Evolutionary conservation across 768 basidiomycete genomes (phyloP).

Genomic region (Boletus tomentosulus): DNA sequence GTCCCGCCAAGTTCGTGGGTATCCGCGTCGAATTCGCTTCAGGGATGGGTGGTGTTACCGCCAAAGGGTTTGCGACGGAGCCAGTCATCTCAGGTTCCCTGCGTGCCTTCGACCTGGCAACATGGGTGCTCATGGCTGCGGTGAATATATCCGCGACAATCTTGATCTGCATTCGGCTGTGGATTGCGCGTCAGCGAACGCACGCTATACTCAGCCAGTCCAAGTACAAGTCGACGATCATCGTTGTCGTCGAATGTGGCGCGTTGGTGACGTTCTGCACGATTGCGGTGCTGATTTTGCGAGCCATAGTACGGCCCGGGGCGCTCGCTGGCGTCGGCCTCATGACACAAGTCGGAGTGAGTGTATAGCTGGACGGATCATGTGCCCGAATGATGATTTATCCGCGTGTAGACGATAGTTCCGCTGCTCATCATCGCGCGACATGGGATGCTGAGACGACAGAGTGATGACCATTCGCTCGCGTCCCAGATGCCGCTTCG

Average conservation of each 20-base stretch:
- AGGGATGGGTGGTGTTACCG: slow-evolving; percentile 11
- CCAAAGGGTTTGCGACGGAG: slow-evolving; percentile 6
- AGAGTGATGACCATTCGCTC: not conserved
- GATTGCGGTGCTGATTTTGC: slow-evolving; percentile 12
- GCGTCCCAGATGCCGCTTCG: slow-evolving; percentile 14
- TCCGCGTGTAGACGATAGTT: slow-evolving; percentile 5
- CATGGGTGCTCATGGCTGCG: slow-evolving; percentile 14
- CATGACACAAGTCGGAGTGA: slow-evolving; percentile 18
- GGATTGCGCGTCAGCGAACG: slow-evolving; percentile 5
- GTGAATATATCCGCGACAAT: slow-evolving; percentile 17
- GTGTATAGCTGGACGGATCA: not conserved
- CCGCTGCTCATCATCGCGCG: slow-evolving; percentile 19
- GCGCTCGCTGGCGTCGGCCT: slow-evolving; percentile 17
- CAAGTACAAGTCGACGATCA: slow-evolving; percentile 15
- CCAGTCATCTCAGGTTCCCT: not conserved
- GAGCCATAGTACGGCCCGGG: not conserved
- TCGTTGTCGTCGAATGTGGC: slow-evolving; percentile 22
- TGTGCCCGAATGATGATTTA: not conserved
- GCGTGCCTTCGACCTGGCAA: slow-evolving; percentile 7
- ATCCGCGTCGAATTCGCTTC: not conserved
- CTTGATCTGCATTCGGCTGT: slow-evolving; percentile 15
- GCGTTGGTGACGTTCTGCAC: slow-evolving; percentile 16
- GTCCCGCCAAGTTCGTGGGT: not conserved
- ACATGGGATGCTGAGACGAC: slow-evolving; percentile 9
- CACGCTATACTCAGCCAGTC: not conserved